Percentiles rank a stretch among this genome's conserved stretches.
Conservation (phyloP, 257 asterid species). For the Lithospermum erythrorhizon region DNA sequence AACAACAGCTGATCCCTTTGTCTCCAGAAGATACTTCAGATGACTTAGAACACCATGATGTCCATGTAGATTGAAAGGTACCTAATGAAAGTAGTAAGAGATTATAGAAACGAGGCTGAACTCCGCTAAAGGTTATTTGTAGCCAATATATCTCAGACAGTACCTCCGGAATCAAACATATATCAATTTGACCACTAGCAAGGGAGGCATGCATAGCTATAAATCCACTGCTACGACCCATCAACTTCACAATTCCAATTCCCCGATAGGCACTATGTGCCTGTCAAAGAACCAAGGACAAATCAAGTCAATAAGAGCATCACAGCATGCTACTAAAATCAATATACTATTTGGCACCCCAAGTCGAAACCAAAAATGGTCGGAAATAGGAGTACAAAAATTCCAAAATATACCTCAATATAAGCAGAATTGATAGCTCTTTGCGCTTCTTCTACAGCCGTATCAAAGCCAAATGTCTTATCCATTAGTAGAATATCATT, state of each 20-base stretch:
- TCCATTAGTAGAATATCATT: conserved; percentile 94
- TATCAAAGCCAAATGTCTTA: conserved; percentile 95
- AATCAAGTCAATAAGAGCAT: conserved; percentile 3
- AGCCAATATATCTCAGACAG: not conserved
- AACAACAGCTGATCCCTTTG: conserved; percentile 88
- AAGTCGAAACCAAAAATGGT: not conserved
- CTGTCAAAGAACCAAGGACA: conserved; percentile 29
- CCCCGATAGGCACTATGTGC: conserved; percentile 98
- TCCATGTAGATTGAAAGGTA: conserved; percentile 72
- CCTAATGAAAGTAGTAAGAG: conserved; percentile 29
- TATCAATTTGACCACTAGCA: conserved; percentile 95
- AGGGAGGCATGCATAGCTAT: conserved; percentile 99
- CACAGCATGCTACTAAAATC: not conserved
- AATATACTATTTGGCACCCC: too few species aligned
- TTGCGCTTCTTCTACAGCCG: conserved; percentile 99
- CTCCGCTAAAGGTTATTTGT: not conserved
- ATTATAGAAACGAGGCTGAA: conserved; percentile 7
- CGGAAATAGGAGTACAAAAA: not conserved
- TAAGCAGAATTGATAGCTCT: conserved; percentile 89
- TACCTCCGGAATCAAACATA: conserved; percentile 97
- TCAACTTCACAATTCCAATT: conserved; percentile 85
- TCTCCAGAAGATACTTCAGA: conserved; percentile 68
- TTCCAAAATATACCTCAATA: conserved; percentile 49
- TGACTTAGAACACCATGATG: conserved; percentile 86
- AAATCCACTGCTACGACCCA: conserved; percentile 95